These are phyloP conservation scores for Asterionellopsis glacialis DNA, from an alignment of 108 stramenopile genomes.

Conservation along the genomic window DNA sequence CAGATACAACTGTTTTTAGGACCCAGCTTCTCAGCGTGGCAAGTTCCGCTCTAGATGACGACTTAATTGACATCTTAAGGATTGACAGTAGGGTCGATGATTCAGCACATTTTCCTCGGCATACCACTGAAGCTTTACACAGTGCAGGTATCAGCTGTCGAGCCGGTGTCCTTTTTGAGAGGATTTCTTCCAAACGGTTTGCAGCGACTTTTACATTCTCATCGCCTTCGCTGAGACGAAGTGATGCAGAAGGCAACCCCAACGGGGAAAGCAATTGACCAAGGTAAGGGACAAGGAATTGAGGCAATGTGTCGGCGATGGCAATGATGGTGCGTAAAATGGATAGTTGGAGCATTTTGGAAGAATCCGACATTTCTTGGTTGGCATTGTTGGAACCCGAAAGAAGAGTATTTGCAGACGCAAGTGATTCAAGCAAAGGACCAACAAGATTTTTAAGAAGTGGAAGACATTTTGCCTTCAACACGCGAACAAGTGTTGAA, in stretches of 20 bases:
- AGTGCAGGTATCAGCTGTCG: conserved; percentile 64
- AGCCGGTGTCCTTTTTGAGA: conserved; percentile 46
- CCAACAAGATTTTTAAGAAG: conserved; percentile 58
- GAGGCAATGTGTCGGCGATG: conserved; percentile 68
- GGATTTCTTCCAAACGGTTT: conserved; percentile 27
- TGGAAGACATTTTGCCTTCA: conserved; percentile 56
- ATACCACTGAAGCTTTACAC: conserved; percentile 21
- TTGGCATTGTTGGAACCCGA: conserved; percentile 7
- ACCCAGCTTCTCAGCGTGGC: conserved; percentile 40
- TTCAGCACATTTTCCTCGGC: conserved; percentile 28
- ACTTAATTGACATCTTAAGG: conserved; percentile 47
- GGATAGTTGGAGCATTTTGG: conserved; percentile 43
- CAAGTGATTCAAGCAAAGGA: conserved; percentile 39
- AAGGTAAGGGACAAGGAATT: conserved; percentile 70
- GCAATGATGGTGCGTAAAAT: conserved; percentile 42
- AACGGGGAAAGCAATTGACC: conserved; percentile 39
- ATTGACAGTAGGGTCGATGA: conserved; percentile 28
- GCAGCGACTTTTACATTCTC: conserved; percentile 21
- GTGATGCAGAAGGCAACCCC: conserved; percentile 41
- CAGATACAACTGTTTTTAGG: conserved; percentile 44
- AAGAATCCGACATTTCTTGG: conserved; percentile 12
- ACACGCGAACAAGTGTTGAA: conserved; percentile 48
- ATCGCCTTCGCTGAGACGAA: conserved; percentile 17
- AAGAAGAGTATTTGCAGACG: conserved; percentile 26
- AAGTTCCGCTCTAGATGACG: conserved; percentile 45